These are phyloP conservation scores for Cladophialophora carrionii DNA, from an alignment of 2,329 filamentous ascomycete genomes.

Conservation along the genomic window DNA sequence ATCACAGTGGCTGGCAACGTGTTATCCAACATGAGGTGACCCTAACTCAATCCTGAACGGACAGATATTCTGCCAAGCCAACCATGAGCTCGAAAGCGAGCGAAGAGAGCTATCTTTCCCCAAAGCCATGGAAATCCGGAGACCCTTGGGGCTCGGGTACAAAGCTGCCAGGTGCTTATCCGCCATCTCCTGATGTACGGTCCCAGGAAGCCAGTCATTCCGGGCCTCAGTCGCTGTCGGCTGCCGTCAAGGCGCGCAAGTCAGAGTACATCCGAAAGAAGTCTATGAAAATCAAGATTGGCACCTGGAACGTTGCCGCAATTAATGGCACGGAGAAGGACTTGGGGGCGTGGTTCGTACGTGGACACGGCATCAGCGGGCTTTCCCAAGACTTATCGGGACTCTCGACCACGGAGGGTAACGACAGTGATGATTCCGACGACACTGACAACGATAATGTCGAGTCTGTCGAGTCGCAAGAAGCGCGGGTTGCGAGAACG, in stretches of 20 bases:
- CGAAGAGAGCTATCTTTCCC: conserved; percentile 25
- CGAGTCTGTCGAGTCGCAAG: conserved; percentile 54
- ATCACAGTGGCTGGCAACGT: neutral
- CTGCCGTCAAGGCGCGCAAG: conserved; percentile 70
- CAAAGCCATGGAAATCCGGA: conserved; percentile 31
- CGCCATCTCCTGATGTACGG: conserved; percentile 38
- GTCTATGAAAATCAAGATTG: conserved; percentile 81
- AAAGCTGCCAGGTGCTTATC: conserved; percentile 56
- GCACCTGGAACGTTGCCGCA: conserved; percentile 92
- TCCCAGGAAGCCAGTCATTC: conserved; percentile 30
- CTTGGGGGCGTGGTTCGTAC: conserved; percentile 83
- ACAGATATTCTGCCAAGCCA: conserved; percentile 1
- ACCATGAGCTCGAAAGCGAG: conserved; percentile 27
- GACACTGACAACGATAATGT: conserved; percentile 33
- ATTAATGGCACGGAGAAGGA: conserved; percentile 85
- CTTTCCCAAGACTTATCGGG: conserved; percentile 66
- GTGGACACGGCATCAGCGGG: conserved; percentile 73
- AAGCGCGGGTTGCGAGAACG: conserved; percentile 50
- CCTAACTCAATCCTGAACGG: neutral
- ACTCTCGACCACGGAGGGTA: conserved; percentile 44
- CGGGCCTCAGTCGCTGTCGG: conserved; percentile 53
- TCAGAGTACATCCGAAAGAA: conserved; percentile 77
- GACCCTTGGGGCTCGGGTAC: conserved; percentile 39
- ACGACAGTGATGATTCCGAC: conserved; percentile 32
- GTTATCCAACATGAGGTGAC: conserved; percentile 22